These are phyloP conservation scores for Aureobasidium melanogenum DNA, from an alignment of 2,329 filamentous ascomycete genomes.

Conservation along the genomic window DNA sequence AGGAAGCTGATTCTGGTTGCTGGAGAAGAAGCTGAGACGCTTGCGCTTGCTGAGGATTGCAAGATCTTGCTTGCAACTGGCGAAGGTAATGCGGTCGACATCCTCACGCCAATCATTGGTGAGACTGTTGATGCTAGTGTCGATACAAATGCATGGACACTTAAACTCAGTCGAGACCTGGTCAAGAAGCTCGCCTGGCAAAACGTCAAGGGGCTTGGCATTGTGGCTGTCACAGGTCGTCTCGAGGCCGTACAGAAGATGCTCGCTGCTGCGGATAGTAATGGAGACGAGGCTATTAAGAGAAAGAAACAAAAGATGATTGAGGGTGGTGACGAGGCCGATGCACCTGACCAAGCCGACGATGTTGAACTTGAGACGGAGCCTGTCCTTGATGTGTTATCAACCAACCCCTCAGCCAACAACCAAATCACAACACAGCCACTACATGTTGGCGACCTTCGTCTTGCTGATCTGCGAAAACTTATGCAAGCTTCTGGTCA, in stretches of 20 bases:
- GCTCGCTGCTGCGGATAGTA: slow-evolving; percentile 31
- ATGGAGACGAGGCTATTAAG: slow-evolving; percentile 26
- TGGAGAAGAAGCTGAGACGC: slow-evolving; percentile 70
- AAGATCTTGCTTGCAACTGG: slow-evolving; percentile 51
- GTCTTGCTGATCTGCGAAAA: slow-evolving; percentile 77
- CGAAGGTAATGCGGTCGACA: slow-evolving; percentile 40
- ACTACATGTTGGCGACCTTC: slow-evolving; percentile 86
- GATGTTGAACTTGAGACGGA: slow-evolving; percentile 23
- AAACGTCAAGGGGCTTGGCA: slow-evolving; percentile 77
- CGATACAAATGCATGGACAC: slow-evolving; percentile 94
- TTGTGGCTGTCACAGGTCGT: slow-evolving; percentile 82
- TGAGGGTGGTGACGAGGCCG: slow-evolving; percentile 36
- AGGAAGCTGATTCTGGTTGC: slow-evolving; percentile 90
- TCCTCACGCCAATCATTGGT: slow-evolving; percentile 75
- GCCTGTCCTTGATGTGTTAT: slow-evolving; percentile 52
- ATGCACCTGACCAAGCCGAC: slow-evolving; percentile 41
- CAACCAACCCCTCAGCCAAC: slow-evolving; percentile 51
- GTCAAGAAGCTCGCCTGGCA: slow-evolving; percentile 91
- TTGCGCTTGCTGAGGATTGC: slow-evolving; percentile 69
- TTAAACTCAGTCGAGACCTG: slow-evolving; percentile 77
- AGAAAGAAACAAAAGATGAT: slow-evolving; percentile 45
- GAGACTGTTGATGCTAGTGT: slow-evolving; percentile 78
- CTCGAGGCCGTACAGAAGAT: slow-evolving; percentile 41
- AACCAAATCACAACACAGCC: slow-evolving; percentile 67
- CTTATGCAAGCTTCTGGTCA: slow-evolving; percentile 77